Evolutionary conservation across 768 basidiomycete species (phyloP), one percentile per base, ranked within the genome.

Genomic region (Phylloporus scabripes): DNA sequence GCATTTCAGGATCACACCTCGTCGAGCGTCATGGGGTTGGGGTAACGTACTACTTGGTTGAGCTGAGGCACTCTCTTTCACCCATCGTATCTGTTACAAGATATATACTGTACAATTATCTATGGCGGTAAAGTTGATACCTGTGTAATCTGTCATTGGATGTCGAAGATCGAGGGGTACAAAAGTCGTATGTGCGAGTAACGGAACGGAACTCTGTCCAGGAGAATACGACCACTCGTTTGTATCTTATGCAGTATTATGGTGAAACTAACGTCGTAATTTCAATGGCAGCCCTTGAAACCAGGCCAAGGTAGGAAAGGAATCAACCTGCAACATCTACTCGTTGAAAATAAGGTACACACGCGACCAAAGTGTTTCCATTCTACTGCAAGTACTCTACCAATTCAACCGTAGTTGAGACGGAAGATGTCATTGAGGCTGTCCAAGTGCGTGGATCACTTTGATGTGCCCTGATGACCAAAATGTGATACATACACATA

Each of bases 361-460:
- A 10, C 50, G 29, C 47, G 60, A 56, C 45, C 59, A 59, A 48
- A 48, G 46, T 33, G 57, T 61, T 50, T 55, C 49, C 34, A 15
- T 37, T 48, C 52, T 49, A 46, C 31, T 29, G 31, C 36, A 43
- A n/a, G 24, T 11, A 42, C 18, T 41, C 15, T 43, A 55, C 29
- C 34, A 32, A 51, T 49, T 58, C 47, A 62, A 56, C 80, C 85
- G 63, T 81, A 79, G 73, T 90, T 90, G 69, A 92, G 83, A 54
- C 90, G 87, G 87, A 96, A 94, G 52, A 94, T 83, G 66, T 94
- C 90, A 68, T 95, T 95, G 62, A 77, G 72, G 48, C 89, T 91
- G 55, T 1, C 28, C 24, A 40, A 33, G 38, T 11, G 41, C n/a
- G n/a, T 61, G 37, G 39, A 52, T 49, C 28, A 45, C 32, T 39